Evolutionary conservation across 176 grass and related monocot genomes (phyloP), one percentile per base, ranked within the genome.

Genomic region (Canna indica): DNA sequence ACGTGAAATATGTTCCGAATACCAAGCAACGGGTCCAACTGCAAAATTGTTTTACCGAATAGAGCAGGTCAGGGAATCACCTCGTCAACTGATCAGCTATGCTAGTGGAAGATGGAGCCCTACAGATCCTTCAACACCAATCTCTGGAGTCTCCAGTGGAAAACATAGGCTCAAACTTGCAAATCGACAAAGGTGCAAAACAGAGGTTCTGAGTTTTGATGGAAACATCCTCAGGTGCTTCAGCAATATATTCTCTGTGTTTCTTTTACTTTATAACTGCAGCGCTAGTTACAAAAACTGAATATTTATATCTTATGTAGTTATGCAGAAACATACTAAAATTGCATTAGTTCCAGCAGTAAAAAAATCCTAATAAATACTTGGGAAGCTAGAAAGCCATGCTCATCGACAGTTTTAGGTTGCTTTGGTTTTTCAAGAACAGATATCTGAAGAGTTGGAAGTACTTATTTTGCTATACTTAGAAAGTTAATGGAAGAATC

Each of bases 171-270:
- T 92, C 27, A 92, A 76, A 78, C 72, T 97, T 81, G 72, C 71
- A 75, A 82, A 76, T 68, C 69, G 80, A 48, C 86, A 90, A 69
- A 83, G 82, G 76, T 69, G 80, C 67, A 72, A 30, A 48, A 87
- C 88, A 69, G 82, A 97, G 82, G 86, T 97, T 67, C 53, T 97
- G 46, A 86, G 89, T 72, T 97, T 92, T 66, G 94, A 97, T 63
- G 89, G 88, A 28, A 92, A 71, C 73, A 87, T 79, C 74, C 59
- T 97, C 77, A 92, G 94, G 94, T 96, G 82, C 48, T 67, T 68
- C n/a, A 59, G 50, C 41, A 10, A 45, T 47, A 47, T 30, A 44
- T 2, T 67, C 24, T 67, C 0, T 25, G 20, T 42, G 12, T 38
- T 38, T 7, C 7, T 38, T 38, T 38, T 38, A 7, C 7, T 38